Evolutionary conservation across 768 basidiomycete species (phyloP), one percentile per base, ranked within the genome.

Genomic region (Leucosporidium yakuticum): DNA sequence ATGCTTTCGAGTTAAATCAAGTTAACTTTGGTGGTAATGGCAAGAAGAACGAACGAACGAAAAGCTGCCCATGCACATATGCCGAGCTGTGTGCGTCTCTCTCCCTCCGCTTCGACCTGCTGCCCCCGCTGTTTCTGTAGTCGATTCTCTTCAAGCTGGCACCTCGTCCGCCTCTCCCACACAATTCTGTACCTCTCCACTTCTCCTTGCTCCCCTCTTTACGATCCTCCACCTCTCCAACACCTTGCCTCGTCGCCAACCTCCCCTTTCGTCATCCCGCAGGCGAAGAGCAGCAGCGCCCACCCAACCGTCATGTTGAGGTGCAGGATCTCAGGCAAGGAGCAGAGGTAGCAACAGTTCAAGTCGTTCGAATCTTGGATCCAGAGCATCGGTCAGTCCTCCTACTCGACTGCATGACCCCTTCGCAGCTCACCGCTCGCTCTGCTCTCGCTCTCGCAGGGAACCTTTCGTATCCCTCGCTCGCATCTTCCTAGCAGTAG

Each of bases 401-500:
- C 11, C n/a, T 47, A 15, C 14, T 25, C 2, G 21, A 19, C 39
- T 12, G 39, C 6, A 2, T 15, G n/a, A n/a, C 14, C 39, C 39
- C 39, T 15, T 9, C 39, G 11, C 11, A n/a, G 17, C 36, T 36
- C 48, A 11, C 50, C 27, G 32, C 47, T 31, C 20, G n/a, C 17
- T 6, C n/a, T 14, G 6, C 27, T 60, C 44, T 48, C 27, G 48
- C 39, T 15, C 21, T 4, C 53, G 21, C 53, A 71, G 70, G 36
- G 67, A 71, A 60, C 70, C 70, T 2, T 71, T 65, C 39, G 62
- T 71, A 17, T 68, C 70, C 6, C 60, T 71, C 32, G 44, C 51
- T 1, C 23, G 70, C 1, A n/a, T 71, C 53, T 63, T 71, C 23
- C 47, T 66, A 20, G 63, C 67, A 2, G 68, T 64, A 48, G 5